Percentiles rank a stretch among this genome's conserved stretches.
Conservation (phyloP, 208 protist genomes). For the Tetramitus jugosus region DNA sequence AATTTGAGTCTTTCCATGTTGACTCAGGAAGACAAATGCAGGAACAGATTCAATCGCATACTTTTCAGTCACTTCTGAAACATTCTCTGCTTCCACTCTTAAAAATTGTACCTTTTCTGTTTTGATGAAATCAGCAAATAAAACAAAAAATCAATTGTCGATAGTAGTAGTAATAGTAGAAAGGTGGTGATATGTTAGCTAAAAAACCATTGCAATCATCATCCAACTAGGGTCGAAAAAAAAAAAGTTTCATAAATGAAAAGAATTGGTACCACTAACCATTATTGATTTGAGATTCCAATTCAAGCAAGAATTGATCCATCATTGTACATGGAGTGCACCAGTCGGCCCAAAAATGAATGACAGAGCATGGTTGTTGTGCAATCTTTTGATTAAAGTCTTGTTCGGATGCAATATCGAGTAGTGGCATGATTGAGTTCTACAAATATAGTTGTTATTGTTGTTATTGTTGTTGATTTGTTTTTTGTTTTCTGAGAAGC, state of each 20-base stretch:
- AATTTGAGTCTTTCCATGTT: not conserved
- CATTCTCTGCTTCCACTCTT: slow-evolving; percentile 36
- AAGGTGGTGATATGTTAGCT: too few relatives aligned
- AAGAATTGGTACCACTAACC: too few relatives aligned
- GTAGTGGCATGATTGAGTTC: not conserved
- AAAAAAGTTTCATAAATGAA: too few relatives aligned
- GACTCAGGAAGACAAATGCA: slow-evolving; percentile 30
- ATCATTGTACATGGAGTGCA: slow-evolving; percentile 29
- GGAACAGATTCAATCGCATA: slow-evolving; percentile 37
- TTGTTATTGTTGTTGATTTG: too few relatives aligned
- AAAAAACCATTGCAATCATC: too few relatives aligned
- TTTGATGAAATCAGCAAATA: too few relatives aligned
- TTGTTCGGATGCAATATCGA: not conserved
- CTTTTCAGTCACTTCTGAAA: slow-evolving; percentile 31
- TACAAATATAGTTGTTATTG: too few relatives aligned
- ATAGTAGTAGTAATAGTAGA: too few relatives aligned
- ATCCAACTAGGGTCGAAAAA: too few relatives aligned
- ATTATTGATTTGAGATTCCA: slow-evolving; percentile 23
- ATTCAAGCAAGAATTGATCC: slow-evolving; percentile 29
- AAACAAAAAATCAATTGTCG: too few relatives aligned
- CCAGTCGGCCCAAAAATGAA: slow-evolving; percentile 42
- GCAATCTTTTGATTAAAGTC: not conserved
- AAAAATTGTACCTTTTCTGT: too few relatives aligned
- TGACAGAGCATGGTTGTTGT: not conserved
- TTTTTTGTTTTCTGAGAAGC: too few relatives aligned